A percentile compares a stretch with the other conserved stretches of the same genome.
These are phyloP conservation scores for Aspergillus diversus DNA, from an alignment of 495 filamentous ascomycete species.

Conservation along the genomic window DNA sequence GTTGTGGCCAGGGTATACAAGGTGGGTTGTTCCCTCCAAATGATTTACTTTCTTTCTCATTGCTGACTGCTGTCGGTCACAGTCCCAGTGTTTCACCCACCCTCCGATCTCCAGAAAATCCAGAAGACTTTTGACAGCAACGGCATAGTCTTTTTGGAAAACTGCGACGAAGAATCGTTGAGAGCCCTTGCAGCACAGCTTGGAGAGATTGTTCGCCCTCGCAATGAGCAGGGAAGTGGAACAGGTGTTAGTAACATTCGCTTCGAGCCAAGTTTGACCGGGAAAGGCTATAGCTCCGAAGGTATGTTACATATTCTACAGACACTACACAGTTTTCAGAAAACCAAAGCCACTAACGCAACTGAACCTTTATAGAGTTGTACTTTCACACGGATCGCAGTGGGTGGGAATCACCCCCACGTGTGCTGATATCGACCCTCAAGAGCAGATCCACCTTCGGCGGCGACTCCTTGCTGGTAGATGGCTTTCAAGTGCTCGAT, in stretches of 20 bases:
- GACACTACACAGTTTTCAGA: neutral
- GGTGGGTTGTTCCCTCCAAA: neutral
- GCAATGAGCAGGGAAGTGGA: constrained; percentile 12
- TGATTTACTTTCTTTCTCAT: neutral
- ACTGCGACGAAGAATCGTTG: constrained; percentile 14
- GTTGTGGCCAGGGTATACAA: constrained; percentile 15
- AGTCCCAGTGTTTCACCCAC: constrained; percentile 12
- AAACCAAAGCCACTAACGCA: neutral
- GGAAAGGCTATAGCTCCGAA: constrained; percentile 18
- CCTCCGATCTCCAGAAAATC: constrained; percentile 6
- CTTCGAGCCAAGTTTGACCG: neutral
- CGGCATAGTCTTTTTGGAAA: constrained; percentile 18
- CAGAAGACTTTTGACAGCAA: constrained; percentile 12
- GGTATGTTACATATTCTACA: constrained; percentile 3
- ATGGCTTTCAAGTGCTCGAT: constrained; percentile 3
- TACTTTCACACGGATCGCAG: constrained; percentile 20
- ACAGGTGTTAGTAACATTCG: constrained; percentile 18
- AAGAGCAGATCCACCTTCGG: constrained; percentile 14
- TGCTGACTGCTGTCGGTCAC: neutral
- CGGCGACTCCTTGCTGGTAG: constrained; percentile 15
- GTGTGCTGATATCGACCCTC: constrained; percentile 14
- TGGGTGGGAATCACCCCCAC: constrained; percentile 17
- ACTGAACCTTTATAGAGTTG: constrained; percentile 2
- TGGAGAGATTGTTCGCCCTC: constrained; percentile 15
- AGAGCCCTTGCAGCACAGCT: constrained; percentile 14